phyloP scores from a whole-genome alignment of 2,329 filamentous ascomycete species.

The Nannizziopsis arthrosporioides region DNA sequence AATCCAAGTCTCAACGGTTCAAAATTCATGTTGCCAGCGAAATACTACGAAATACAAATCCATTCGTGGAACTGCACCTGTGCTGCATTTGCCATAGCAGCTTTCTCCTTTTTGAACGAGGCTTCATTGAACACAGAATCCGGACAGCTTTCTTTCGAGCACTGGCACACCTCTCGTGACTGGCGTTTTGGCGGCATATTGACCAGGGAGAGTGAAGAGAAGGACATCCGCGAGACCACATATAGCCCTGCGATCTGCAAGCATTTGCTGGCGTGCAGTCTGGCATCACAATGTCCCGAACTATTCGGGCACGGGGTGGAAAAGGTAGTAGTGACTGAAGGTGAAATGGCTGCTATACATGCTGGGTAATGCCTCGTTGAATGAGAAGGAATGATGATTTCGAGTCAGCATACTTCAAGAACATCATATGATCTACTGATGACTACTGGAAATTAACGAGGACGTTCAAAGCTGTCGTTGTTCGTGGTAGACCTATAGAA shows the following conservation, averaged over 20 bases:
- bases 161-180: not conserved
- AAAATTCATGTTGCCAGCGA: slow-evolving; percentile 11
- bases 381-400: not conserved
- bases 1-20: not conserved
- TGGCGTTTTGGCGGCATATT: slow-evolving; percentile 31
- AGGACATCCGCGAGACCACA: not conserved
- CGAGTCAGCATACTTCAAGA: not conserved
- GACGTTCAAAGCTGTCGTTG: too few relatives aligned
- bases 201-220: slow-evolving; percentile 13
- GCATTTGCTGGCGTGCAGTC: slow-evolving; percentile 72
- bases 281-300: slow-evolving; percentile 54
- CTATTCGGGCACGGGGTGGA: slow-evolving; percentile 49
- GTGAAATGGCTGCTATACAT: slow-evolving; percentile 9
- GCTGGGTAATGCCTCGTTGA: slow-evolving; percentile 2
- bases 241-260: slow-evolving; percentile 52
- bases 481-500: too few relatives aligned
- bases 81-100: slow-evolving; percentile 65
- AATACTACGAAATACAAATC: slow-evolving; percentile 59
- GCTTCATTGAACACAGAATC: not conserved
- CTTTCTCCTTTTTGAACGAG: slow-evolving; percentile 37
- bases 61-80: slow-evolving; percentile 81
- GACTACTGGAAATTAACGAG: too few relatives aligned
- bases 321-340: slow-evolving; percentile 36
- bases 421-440: too few relatives aligned
- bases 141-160: not conserved